These are phyloP conservation scores for Penicillium cinerascens DNA, from an alignment of 495 filamentous ascomycete species.

Conservation along the genomic window DNA sequence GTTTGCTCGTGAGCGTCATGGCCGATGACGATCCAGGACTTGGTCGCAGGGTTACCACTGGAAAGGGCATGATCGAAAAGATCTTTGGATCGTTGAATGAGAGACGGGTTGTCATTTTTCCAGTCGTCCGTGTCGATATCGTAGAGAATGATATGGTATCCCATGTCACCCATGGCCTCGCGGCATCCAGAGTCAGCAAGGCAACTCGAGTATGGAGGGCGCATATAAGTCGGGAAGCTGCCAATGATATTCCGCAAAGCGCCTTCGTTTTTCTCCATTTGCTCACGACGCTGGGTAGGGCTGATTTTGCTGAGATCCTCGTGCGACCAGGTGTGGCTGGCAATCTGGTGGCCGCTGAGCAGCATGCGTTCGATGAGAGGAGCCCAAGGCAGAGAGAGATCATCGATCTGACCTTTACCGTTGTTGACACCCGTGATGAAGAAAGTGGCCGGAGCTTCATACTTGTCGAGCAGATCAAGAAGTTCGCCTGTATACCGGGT, in stretches of 20 bases:
- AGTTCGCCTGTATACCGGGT: slow-evolving; percentile 65
- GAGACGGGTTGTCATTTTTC: slow-evolving; percentile 52
- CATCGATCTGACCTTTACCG: slow-evolving; percentile 69
- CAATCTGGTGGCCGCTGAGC: slow-evolving; percentile 73
- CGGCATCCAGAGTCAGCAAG: slow-evolving; percentile 53
- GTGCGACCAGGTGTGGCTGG: slow-evolving; percentile 84
- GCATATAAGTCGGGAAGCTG: slow-evolving; percentile 81
- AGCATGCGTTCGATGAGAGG: slow-evolving; percentile 66
- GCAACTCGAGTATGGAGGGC: slow-evolving; percentile 77
- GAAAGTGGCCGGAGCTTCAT: slow-evolving; percentile 70
- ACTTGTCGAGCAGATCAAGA: slow-evolving; percentile 63
- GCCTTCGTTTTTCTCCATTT: slow-evolving; percentile 77
- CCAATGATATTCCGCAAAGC: slow-evolving; percentile 77
- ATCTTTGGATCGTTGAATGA: slow-evolving; percentile 70
- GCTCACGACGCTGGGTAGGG: slow-evolving; percentile 53
- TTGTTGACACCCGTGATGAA: slow-evolving; percentile 75
- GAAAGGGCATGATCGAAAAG: slow-evolving; percentile 59
- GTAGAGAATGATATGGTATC: slow-evolving; percentile 74
- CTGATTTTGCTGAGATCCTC: slow-evolving; percentile 61
- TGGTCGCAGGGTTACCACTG: slow-evolving; percentile 36
- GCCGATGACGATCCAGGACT: slow-evolving; percentile 62
- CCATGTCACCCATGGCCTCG: slow-evolving; percentile 57
- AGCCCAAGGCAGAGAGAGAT: slow-evolving; percentile 52
- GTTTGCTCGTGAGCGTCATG: slow-evolving; percentile 79
- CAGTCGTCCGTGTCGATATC: slow-evolving; percentile 81